Evolutionary conservation across 345 rosid species (phyloP), one percentile per base, ranked within the genome.

Genomic region (Chamaenerion angustifolium): DNA sequence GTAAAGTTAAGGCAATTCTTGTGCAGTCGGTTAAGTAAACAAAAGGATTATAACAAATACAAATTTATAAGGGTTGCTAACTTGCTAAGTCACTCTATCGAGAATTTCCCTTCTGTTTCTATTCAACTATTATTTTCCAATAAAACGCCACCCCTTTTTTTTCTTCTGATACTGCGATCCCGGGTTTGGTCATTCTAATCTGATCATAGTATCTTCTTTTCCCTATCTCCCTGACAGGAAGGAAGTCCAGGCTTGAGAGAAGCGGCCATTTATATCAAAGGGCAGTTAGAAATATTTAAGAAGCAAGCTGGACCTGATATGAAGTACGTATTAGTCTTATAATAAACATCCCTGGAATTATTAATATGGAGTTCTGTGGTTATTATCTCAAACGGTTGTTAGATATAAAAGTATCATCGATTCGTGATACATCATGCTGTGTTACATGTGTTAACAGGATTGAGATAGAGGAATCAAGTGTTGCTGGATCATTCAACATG

Each of bases 401-500:
- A 51, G 9, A 40, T 25, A 16, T 16, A 11, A 10, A 12, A 13
- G 6, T 27, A 37, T 44, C 9, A 37, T 0, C 15, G 16, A 35
- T 57, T 40, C 40, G 17, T 21, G 16, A 4, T 19, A 42, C 45
- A 1, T 17, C 10, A 49, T 45, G 13, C 9, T 15, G 42, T 54
- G 46, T 21, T 8, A 16, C 10, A 37, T 16, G 55, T 57, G 27
- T 17, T 52, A 4, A 45, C 78, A 92, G 98, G 45, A 64, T 87
- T 56, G 98, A 84, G 63, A 65, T 92, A 48, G 95, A 92, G 64
- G 98, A 92, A 78, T 63, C 71, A 25, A 70, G 62, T 51, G 81
- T 87, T 66, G 76, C 69, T 58, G 98, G 98, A 42, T 77, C 95
- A 37, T 92, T 92, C 75, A 87, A 69, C 72, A 92, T 87, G 98